phyloP scores from a whole-genome alignment of 192 early-diverging fungal genomes.

The Gryganskiella cystojenkinii region DNA sequence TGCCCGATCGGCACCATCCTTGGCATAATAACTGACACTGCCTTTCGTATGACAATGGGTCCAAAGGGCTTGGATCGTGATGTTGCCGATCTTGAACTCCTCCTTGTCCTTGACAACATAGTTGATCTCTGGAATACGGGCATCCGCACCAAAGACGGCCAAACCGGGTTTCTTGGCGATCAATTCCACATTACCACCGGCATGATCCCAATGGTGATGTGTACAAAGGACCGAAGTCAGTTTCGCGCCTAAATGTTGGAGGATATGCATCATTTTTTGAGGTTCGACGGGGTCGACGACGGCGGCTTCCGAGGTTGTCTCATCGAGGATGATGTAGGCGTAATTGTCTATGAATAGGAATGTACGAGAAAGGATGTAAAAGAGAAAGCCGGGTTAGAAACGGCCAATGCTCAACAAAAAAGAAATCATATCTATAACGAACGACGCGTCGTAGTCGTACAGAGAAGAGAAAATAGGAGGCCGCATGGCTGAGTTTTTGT shows the following conservation, averaged over 20 bases:
- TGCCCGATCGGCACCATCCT: slow-evolving; percentile 59
- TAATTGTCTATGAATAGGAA: slow-evolving; percentile 76
- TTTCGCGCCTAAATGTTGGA: slow-evolving; percentile 68
- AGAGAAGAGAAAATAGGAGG: background rate
- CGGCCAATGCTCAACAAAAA: background rate
- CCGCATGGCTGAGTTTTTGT: background rate
- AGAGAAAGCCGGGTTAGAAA: background rate
- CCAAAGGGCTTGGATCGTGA: slow-evolving; percentile 79
- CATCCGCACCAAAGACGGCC: slow-evolving; percentile 87
- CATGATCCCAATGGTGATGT: slow-evolving; percentile 94
- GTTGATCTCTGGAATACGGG: slow-evolving; percentile 86
- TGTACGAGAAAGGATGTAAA: background rate
- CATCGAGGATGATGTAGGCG: slow-evolving; percentile 85
- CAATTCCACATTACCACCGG: slow-evolving; percentile 80
- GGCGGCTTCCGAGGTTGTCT: slow-evolving; percentile 69
- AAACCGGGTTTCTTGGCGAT: slow-evolving; percentile 69
- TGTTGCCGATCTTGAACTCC: slow-evolving; percentile 78
- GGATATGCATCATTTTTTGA: slow-evolving; percentile 69
- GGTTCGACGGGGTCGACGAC: slow-evolving; percentile 91
- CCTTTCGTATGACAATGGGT: slow-evolving; percentile 94
- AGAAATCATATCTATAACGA: background rate
- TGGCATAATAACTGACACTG: slow-evolving; percentile 87
- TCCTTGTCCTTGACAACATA: slow-evolving; percentile 77
- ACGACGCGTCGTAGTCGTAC: background rate
- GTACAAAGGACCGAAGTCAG: slow-evolving; percentile 79